A percentile compares a stretch with the other conserved stretches of the same genome.
These are phyloP conservation scores for Pseudoneurospora amorphoporcata DNA, from an alignment of 495 filamentous ascomycete species.

Conservation along the genomic window DNA sequence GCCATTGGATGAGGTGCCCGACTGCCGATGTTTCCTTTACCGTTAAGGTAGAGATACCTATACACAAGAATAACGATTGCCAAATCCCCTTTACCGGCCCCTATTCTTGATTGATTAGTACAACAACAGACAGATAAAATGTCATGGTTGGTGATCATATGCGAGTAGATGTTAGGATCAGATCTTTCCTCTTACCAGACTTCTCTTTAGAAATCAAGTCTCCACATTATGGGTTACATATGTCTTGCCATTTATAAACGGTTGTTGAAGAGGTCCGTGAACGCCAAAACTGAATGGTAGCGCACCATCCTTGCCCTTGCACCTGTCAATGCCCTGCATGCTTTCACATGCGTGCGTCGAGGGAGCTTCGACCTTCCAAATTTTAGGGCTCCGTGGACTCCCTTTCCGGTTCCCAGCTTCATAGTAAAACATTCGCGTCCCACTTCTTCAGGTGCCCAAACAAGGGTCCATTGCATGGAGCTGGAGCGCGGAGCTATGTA, in stretches of 20 bases:
- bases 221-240: not conserved
- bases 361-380: not conserved
- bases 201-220: not conserved
- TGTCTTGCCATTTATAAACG: not conserved
- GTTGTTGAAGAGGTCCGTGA: not conserved
- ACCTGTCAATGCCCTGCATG: not conserved
- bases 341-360: not conserved
- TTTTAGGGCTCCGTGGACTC: not conserved
- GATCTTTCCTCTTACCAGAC: not conserved
- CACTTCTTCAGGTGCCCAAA: not conserved
- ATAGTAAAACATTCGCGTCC: not conserved
- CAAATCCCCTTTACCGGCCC: not conserved
- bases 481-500: not conserved
- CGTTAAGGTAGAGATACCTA: not conserved
- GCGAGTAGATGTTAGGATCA: not conserved
- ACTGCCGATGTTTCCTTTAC: not conserved
- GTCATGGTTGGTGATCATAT: not conserved
- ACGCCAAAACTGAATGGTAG: not conserved
- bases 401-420: not conserved
- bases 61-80: not conserved
- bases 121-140: not conserved
- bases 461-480: not conserved
- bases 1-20: not conserved
- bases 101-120: not conserved
- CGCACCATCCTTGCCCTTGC: not conserved